phyloP scores from a whole-genome alignment of 177 flowering plant species.

The Vitis hybrid region DNA sequence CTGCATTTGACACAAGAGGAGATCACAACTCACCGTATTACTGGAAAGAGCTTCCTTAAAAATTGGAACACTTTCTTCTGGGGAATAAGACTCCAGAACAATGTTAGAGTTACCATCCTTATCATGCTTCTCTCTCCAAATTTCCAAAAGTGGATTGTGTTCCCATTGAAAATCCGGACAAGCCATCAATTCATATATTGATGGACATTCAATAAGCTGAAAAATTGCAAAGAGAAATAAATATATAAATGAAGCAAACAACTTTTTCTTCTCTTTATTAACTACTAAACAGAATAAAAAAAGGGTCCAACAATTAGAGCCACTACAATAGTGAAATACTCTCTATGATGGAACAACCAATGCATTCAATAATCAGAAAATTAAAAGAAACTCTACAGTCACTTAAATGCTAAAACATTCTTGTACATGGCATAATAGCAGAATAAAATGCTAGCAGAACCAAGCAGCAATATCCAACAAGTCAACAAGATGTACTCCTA shows the following conservation, averaged over 20 bases:
- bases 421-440: too few relatives aligned
- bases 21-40: slow-evolving; percentile 54
- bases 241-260: not conserved
- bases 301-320: too few relatives aligned
- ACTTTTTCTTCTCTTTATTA: too few relatives aligned
- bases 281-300: not conserved
- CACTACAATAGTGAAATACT: too few relatives aligned
- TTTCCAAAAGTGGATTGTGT: slow-evolving; percentile 63
- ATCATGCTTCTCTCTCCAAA: slow-evolving; percentile 67
- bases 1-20: not conserved
- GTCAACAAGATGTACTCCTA: too few relatives aligned
- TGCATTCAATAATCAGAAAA: too few relatives aligned
- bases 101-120: slow-evolving; percentile 39
- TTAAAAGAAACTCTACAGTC: too few relatives aligned
- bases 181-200: slow-evolving; percentile 90
- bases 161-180: slow-evolving; percentile 72
- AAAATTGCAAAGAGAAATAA: slow-evolving; percentile 14
- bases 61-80: slow-evolving; percentile 53
- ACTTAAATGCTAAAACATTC: too few relatives aligned
- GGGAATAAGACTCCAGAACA: slow-evolving; percentile 68
- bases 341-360: too few relatives aligned
- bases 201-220: slow-evolving; percentile 97
- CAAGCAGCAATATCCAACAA: too few relatives aligned
- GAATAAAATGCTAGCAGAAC: too few relatives aligned
- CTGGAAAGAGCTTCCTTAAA: slow-evolving; percentile 66